Evolutionary conservation across 352 stramenopile genomes (phyloP).

Genomic region (Thalassiosira exigua): DNA sequence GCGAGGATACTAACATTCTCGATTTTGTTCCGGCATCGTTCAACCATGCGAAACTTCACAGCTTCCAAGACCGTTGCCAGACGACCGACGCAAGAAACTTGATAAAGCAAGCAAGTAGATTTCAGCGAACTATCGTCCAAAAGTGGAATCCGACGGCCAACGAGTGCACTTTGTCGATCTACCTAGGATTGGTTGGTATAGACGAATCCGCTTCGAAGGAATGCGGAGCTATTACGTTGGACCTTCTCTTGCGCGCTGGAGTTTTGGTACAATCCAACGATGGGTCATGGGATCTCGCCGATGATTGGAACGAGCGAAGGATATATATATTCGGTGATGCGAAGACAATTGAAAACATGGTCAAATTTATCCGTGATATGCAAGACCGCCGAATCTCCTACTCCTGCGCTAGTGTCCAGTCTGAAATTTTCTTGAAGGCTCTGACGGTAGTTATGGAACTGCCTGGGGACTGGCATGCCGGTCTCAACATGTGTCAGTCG

Average conservation of each 20-base stretch:
- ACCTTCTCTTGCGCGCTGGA: conserved; percentile 17
- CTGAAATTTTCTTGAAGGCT: conserved; percentile 1
- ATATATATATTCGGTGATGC: background rate
- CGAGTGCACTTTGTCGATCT: background rate
- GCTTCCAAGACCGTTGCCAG: background rate
- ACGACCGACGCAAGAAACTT: background rate
- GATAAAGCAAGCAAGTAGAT: background rate
- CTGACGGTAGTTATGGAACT: background rate
- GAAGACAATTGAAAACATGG: conserved; percentile 17
- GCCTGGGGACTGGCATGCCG: conserved; percentile 29
- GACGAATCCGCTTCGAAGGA: conserved; percentile 1
- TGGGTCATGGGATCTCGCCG: background rate
- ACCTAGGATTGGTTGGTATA: conserved; percentile 8
- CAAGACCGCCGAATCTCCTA: background rate
- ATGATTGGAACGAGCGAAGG: background rate
- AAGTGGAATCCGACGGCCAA: background rate
- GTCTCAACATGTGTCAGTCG: conserved; percentile 6
- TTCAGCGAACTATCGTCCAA: background rate
- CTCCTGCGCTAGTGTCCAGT: background rate
- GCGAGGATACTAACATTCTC: background rate
- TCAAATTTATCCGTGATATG: background rate
- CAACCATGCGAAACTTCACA: background rate
- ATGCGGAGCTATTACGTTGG: background rate
- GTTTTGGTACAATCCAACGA: background rate
- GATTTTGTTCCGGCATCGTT: background rate